These are phyloP conservation scores for Vickermania spadyakhi DNA, from an alignment of 208 protist species.

Conservation along the genomic window DNA sequence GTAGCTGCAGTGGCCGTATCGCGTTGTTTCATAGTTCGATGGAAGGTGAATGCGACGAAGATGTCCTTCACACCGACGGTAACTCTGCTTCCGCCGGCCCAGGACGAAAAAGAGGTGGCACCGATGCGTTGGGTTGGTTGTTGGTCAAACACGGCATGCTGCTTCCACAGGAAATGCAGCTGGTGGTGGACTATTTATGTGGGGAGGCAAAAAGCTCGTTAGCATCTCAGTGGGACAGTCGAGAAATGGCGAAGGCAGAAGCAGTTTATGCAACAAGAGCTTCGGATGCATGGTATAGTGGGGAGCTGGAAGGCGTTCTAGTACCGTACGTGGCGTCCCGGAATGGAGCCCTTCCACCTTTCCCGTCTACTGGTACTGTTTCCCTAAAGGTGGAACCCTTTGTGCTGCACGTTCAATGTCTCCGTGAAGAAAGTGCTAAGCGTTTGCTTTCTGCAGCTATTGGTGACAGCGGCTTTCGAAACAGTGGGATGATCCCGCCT, in stretches of 20 bases:
- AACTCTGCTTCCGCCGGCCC: background rate
- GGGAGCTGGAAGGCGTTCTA: slow-evolving; percentile 55
- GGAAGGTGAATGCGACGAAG: background rate
- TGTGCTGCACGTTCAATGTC: slow-evolving; percentile 84
- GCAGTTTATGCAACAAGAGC: background rate
- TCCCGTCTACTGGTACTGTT: slow-evolving; percentile 39
- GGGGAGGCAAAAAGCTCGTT: slow-evolving; percentile 12
- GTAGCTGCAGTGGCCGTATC: slow-evolving; percentile 85
- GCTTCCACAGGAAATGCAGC: slow-evolving; percentile 36
- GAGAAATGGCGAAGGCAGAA: slow-evolving; percentile 7
- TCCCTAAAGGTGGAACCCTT: slow-evolving; percentile 83
- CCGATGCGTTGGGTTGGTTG: slow-evolving; percentile 70
- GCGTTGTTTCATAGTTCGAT: slow-evolving; percentile 68
- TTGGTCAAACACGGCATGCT: slow-evolving; percentile 75
- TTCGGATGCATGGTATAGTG: slow-evolving; percentile 10
- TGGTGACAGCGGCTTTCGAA: slow-evolving; percentile 69
- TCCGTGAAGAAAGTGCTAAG: slow-evolving; percentile 69
- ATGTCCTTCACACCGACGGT: slow-evolving; percentile 1
- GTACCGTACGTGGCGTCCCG: background rate
- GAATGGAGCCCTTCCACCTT: background rate
- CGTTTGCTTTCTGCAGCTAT: slow-evolving; percentile 49
- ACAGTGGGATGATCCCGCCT: slow-evolving; percentile 79
- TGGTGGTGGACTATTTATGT: slow-evolving; percentile 49
- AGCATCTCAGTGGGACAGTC: slow-evolving; percentile 17
- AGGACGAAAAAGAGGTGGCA: slow-evolving; percentile 47